Evolutionary conservation across 1,284 basidiomycete species (phyloP).

Genomic region (Moniliella sp.): DNA sequence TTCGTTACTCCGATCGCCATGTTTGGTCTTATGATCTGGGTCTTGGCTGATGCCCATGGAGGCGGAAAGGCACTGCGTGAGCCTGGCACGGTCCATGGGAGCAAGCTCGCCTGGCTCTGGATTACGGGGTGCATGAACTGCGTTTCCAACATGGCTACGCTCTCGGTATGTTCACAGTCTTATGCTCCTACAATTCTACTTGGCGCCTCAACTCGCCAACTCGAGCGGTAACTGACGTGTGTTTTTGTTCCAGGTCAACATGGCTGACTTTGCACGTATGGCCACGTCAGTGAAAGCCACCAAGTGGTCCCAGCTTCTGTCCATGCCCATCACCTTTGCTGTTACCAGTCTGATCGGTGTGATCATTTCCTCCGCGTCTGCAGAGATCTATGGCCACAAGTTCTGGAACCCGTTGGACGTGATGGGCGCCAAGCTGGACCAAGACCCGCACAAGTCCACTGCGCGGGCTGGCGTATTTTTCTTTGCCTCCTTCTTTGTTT

Average conservation of each 20-base stretch:
- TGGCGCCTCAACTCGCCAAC: too few species aligned
- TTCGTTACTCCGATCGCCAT: conserved; percentile 39
- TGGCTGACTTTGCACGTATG: conserved; percentile 16
- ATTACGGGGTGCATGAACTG: conserved; percentile 36
- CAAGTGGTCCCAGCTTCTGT: conserved; percentile 19
- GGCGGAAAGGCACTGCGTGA: conserved; percentile 57
- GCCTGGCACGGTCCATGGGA: conserved; percentile 47
- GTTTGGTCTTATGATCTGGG: conserved; percentile 58
- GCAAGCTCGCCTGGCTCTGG: conserved; percentile 57
- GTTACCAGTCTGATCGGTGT: conserved; percentile 63
- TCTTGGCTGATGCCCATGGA: conserved; percentile 48
- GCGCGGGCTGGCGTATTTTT: conserved; percentile 41
- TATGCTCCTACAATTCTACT: too few species aligned
- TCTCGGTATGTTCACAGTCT: too few species aligned
- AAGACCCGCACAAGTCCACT: conserved; percentile 41
- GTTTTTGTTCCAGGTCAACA: conserved; percentile 14
- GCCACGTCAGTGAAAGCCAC: conserved; percentile 9
- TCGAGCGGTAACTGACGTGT: too few species aligned
- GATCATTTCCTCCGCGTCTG: conserved; percentile 57
- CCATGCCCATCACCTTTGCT: conserved; percentile 53
- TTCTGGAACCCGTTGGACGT: conserved; percentile 63
- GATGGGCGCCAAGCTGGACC: conserved; percentile 47
- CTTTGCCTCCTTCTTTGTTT: conserved; percentile 54
- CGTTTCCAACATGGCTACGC: conserved; percentile 17
- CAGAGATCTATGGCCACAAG: conserved; percentile 51